phyloP scores from a whole-genome alignment of 1,284 basidiomycete species.

The Crepidotus sp. region DNA sequence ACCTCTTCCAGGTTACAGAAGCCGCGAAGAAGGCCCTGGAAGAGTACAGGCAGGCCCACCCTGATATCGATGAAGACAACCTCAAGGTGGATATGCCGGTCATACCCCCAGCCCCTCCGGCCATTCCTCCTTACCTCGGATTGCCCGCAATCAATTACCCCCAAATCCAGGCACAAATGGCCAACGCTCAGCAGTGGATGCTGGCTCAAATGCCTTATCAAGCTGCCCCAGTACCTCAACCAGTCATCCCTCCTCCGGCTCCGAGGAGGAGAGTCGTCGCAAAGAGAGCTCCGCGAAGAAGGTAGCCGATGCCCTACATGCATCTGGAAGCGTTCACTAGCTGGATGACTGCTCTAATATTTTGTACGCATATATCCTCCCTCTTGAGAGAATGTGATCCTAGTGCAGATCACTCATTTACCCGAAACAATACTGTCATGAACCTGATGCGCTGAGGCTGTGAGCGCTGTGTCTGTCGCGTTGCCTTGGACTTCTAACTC shows the following conservation, averaged over 20 bases:
- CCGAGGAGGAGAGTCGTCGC: constrained; percentile 2
- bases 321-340: too few species aligned
- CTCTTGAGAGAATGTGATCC: not conserved
- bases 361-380: too few species aligned
- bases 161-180: constrained; percentile 5
- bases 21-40: constrained; percentile 60
- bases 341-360: not conserved
- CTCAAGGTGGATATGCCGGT: constrained; percentile 18
- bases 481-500: not conserved
- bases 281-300: not conserved
- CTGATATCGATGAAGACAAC: constrained; percentile 17
- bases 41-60: constrained; percentile 40
- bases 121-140: not conserved
- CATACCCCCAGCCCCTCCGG: constrained; percentile 10
- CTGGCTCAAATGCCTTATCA: constrained; percentile 4
- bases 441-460: too few species aligned
- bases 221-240: not conserved
- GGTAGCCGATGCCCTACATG: not conserved
- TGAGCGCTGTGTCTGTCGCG: too few species aligned
- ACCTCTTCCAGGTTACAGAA: constrained; percentile 44
- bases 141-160: not conserved
- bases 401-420: not conserved
- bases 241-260: not conserved
- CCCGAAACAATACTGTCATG: too few species aligned
- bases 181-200: constrained; percentile 7